phyloP scores from a whole-genome alignment of 352 stramenopile species.

The Phytopythium mirpurense region DNA sequence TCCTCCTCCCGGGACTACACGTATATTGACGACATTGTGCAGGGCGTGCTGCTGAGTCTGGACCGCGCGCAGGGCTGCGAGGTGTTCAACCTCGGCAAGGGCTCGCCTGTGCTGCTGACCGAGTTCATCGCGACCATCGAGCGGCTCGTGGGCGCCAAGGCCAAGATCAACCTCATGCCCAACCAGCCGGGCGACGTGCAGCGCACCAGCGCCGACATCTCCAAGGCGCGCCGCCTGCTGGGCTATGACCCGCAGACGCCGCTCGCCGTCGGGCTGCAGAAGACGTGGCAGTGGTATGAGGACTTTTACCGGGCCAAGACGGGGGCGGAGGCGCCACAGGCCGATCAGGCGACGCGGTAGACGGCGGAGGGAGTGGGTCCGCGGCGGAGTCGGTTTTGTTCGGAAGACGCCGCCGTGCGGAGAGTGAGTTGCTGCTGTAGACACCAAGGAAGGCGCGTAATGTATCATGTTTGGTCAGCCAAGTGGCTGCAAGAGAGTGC shows the following conservation, averaged over 20 bases:
- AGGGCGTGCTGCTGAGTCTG: slow-evolving; percentile 86
- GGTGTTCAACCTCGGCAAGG: slow-evolving; percentile 97
- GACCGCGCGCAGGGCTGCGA: slow-evolving; percentile 83
- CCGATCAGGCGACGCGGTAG: slow-evolving; percentile 1
- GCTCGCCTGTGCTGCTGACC: slow-evolving; percentile 86
- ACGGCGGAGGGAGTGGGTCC: background rate
- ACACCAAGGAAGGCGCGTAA: too few species aligned
- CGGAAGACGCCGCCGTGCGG: too few species aligned
- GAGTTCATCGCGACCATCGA: slow-evolving; percentile 97
- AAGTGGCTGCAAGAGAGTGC: too few species aligned
- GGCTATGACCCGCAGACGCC: slow-evolving; percentile 93
- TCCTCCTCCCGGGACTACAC: slow-evolving; percentile 96
- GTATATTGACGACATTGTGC: slow-evolving; percentile 98
- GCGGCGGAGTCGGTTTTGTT: too few species aligned
- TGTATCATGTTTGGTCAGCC: too few species aligned
- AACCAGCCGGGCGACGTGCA: slow-evolving; percentile 96
- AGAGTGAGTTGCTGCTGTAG: too few species aligned
- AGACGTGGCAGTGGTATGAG: slow-evolving; percentile 94
- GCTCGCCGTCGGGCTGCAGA: slow-evolving; percentile 91
- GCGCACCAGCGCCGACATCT: slow-evolving; percentile 94
- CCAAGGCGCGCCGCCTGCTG: slow-evolving; percentile 93
- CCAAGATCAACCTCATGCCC: slow-evolving; percentile 91
- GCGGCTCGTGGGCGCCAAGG: slow-evolving; percentile 90
- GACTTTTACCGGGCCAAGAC: slow-evolving; percentile 34
- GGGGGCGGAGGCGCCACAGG: background rate